phyloP scores from a whole-genome alignment of 192 early-diverging fungal species.

The Geosiphon pyriformis region DNA sequence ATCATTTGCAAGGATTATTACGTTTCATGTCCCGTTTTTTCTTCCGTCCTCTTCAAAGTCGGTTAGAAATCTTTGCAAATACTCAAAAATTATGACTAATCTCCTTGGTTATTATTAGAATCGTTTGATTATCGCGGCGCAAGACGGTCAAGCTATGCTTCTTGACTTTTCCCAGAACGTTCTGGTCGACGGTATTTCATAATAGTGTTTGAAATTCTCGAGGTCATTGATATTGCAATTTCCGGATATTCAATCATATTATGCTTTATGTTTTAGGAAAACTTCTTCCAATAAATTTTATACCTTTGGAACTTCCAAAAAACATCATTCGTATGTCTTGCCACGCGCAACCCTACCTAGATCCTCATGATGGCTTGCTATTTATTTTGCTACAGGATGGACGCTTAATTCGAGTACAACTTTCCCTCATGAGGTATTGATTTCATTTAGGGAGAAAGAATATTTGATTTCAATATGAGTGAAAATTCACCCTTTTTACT shows the following conservation, averaged over 20 bases:
- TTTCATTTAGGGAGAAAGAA: no score
- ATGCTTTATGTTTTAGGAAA: slow-evolving; percentile 7
- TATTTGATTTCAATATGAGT: no score
- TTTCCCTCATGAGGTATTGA: no score
- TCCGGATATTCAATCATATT: neutral
- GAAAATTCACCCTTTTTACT: no score
- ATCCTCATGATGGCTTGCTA: slow-evolving; percentile 9
- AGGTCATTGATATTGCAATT: neutral
- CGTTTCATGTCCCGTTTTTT: slow-evolving; percentile 16
- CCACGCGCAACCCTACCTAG: neutral
- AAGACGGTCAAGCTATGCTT: slow-evolving; percentile 4
- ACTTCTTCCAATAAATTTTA: slow-evolving; percentile 8
- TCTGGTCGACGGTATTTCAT: slow-evolving; percentile 1
- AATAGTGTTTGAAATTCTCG: neutral
- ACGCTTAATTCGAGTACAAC: neutral
- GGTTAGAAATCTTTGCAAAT: neutral
- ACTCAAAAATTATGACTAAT: neutral
- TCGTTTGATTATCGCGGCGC: slow-evolving; percentile 11
- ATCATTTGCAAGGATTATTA: slow-evolving; percentile 14
- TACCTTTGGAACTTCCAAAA: slow-evolving; percentile 10
- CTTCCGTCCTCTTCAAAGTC: slow-evolving; percentile 11
- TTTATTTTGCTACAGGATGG: slow-evolving; percentile 11
- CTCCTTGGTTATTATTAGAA: slow-evolving; percentile 2
- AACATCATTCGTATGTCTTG: slow-evolving; percentile 5
- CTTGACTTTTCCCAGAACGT: slow-evolving; percentile 13